Percentiles rank a stretch among this genome's conserved stretches.
These are phyloP conservation scores for Phytopythium boreale DNA, from an alignment of 352 stramenopile species.

Conservation along the genomic window DNA sequence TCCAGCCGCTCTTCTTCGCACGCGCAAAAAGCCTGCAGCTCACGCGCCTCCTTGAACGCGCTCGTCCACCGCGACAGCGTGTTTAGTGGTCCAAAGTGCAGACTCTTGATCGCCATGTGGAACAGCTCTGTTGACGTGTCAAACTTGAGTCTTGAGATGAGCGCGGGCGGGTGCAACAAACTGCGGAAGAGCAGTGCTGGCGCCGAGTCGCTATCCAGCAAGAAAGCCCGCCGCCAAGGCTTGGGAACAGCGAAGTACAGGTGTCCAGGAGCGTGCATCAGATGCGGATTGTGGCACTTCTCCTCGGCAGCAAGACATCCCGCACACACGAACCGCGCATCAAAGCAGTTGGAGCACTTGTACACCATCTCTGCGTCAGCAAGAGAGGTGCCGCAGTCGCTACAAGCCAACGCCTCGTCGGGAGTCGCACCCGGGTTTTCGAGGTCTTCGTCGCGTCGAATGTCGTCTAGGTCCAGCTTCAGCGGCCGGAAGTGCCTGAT, in stretches of 20 bases:
- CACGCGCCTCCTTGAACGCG: conserved; percentile 55
- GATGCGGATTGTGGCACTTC: conserved; percentile 35
- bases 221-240: conserved; percentile 36
- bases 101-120: conserved; percentile 57
- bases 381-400: conserved; percentile 27
- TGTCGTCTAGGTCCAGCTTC: conserved; percentile 12
- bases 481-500: conserved; percentile 53
- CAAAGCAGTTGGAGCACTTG: conserved; percentile 62
- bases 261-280: conserved; percentile 57
- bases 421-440: background rate
- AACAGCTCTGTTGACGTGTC: conserved; percentile 54
- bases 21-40: conserved; percentile 59
- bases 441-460: conserved; percentile 8
- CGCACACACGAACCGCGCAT: conserved; percentile 43
- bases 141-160: conserved; percentile 56
- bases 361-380: conserved; percentile 41
- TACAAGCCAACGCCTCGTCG: conserved; percentile 13
- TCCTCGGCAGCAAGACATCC: conserved; percentile 54
- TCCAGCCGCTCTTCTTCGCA: conserved; percentile 56
- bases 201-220: conserved; percentile 11
- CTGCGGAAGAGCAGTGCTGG: conserved; percentile 29
- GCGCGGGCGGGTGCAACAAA: conserved; percentile 45
- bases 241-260: conserved; percentile 60
- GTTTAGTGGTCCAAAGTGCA: conserved; percentile 64
- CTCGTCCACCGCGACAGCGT: conserved; percentile 49